Evolutionary conservation across 1,139 yeast genomes (phyloP).

Genomic region (Suhomyces maxii): DNA sequence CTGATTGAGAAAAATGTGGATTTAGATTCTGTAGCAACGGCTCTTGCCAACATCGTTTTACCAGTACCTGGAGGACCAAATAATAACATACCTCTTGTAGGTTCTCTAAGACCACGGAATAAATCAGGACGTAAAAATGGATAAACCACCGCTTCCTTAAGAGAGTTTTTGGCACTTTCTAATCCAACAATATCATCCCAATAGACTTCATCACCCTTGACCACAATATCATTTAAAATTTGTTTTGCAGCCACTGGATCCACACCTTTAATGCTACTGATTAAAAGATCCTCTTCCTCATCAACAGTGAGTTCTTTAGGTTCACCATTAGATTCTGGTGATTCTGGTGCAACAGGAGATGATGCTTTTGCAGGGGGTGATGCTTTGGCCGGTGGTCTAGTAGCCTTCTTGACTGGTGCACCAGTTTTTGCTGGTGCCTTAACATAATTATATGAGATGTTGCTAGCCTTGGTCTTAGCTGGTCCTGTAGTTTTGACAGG

Average conservation of each 20-base stretch:
- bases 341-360: conserved; percentile 6
- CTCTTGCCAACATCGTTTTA: conserved; percentile 95
- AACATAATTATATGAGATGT: conserved; percentile 32
- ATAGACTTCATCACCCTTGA: conserved; percentile 91
- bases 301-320: conserved; percentile 45
- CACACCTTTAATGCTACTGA: conserved; percentile 40
- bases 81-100: conserved; percentile 91
- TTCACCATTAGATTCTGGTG: conserved; percentile 12
- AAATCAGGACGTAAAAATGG: conserved; percentile 94
- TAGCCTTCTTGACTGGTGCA: conserved; percentile 4
- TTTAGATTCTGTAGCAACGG: conserved; percentile 95
- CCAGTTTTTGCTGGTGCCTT: conserved; percentile 9
- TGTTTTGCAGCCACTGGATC: conserved; percentile 52
- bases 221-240: conserved; percentile 86
- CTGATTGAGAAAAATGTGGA: conserved; percentile 92
- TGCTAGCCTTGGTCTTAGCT: conserved; percentile 8
- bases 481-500: conserved; percentile 6
- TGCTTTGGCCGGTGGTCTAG: conserved; percentile 13
- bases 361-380: conserved; percentile 3
- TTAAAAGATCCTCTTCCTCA: conserved; percentile 60
- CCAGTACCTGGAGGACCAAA: conserved; percentile 99
- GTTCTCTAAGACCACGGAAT: conserved; percentile 89
- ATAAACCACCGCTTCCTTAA: conserved; percentile 95
- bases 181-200: conserved; percentile 98
- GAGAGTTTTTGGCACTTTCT: conserved; percentile 82